Evolutionary conservation across 192 early-diverging fungal species (phyloP).

Genomic region (Entomortierella lignicola): DNA sequence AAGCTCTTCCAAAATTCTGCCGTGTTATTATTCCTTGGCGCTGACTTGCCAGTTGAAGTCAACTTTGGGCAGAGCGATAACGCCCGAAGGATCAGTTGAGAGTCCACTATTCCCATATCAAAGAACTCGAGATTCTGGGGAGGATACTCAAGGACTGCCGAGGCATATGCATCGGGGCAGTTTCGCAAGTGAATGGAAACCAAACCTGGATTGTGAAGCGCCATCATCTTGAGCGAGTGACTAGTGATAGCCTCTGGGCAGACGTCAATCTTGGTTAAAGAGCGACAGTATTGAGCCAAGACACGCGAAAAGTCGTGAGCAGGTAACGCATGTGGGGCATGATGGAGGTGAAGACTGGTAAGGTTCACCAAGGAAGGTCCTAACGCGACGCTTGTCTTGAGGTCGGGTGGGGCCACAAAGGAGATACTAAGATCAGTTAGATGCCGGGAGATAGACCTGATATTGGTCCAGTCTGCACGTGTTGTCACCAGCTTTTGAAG

Average conservation of each 20-base stretch:
- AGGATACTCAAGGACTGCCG: constrained; percentile 39
- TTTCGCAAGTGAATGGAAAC: constrained; percentile 40
- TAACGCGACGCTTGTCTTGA: constrained; percentile 45
- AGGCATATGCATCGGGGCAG: constrained; percentile 36
- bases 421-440: constrained; percentile 44
- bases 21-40: constrained; percentile 46
- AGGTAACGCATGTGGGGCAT: constrained; percentile 35
- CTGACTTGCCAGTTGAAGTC: constrained; percentile 50
- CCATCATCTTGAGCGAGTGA: constrained; percentile 25
- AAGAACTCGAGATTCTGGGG: constrained; percentile 49
- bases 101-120: constrained; percentile 51
- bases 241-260: constrained; percentile 35
- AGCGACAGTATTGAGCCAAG: constrained; percentile 45
- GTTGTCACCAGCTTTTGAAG: constrained; percentile 47
- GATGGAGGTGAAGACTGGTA: constrained; percentile 47
- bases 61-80: constrained; percentile 41
- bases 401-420: constrained; percentile 45
- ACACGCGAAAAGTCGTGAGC: constrained; percentile 41
- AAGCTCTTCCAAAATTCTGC: constrained; percentile 51
- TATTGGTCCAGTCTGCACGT: constrained; percentile 48
- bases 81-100: constrained; percentile 43
- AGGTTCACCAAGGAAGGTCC: constrained; percentile 41
- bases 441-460: constrained; percentile 38
- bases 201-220: constrained; percentile 26
- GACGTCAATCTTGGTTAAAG: constrained; percentile 31